These are phyloP conservation scores for Przewalskia tangutica DNA, from an alignment of 257 asterid species.

Conservation along the genomic window DNA sequence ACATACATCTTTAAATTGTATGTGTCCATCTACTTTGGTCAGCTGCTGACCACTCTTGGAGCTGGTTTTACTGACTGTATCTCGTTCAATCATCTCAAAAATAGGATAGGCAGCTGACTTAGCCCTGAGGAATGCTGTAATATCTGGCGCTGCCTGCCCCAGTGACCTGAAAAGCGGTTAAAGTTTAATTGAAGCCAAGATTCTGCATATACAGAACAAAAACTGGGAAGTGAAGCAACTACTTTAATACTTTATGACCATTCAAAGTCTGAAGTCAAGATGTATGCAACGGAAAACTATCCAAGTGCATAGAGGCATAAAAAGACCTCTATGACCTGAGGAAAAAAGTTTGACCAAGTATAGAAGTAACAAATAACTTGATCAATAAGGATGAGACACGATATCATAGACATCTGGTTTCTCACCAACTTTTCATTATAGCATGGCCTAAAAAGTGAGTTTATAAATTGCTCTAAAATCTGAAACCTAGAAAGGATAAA, in stretches of 20 bases:
- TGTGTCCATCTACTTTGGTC: constrained; percentile 66
- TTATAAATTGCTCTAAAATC: neutral
- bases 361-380: neutral
- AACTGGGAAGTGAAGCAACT: neutral
- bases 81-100: constrained; percentile 82
- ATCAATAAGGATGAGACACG: neutral
- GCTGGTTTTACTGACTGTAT: constrained; percentile 36
- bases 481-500: neutral
- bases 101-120: constrained; percentile 86
- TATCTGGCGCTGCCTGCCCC: constrained; percentile 88
- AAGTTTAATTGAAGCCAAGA: neutral
- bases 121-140: constrained; percentile 82
- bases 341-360: neutral
- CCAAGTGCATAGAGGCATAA: neutral
- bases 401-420: neutral
- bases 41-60: constrained; percentile 37
- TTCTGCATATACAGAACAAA: neutral
- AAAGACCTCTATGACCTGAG: neutral
- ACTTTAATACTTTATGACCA: constrained; percentile 1
- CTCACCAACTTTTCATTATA: neutral
- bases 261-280: neutral
- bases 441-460: neutral
- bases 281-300: neutral
- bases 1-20: constrained; percentile 58
- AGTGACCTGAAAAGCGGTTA: constrained; percentile 46